Evolutionary conservation across 352 stramenopile species (phyloP), one percentile per base, ranked within the genome.

Genomic region (Pythium aphanidermatum): DNA sequence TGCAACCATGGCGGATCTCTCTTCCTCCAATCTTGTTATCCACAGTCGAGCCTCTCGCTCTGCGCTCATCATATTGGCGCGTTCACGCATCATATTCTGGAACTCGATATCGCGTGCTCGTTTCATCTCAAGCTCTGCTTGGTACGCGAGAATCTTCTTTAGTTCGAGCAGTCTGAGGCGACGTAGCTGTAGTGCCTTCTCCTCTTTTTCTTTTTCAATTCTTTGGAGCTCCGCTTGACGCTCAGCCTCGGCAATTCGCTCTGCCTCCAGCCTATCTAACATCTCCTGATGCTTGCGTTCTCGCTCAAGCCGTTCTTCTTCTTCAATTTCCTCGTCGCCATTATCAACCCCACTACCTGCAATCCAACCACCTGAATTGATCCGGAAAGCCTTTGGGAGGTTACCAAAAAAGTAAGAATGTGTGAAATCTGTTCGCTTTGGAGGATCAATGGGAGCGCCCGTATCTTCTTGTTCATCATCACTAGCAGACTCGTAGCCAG

Each of bases 331-430:
- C 61, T 89, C 77, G 23, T 89, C 77, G 5, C 74, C 74, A 19
- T 89, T 89, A 19, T 89, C 65, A 7, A 85, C 45, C 2, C 74
- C 76, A 51, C 72, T 85, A 26, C 76, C 74, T 32, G 62, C 58
- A 4, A 60, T 16, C 76, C 74, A 89, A 1, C 65, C 61, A 33
- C 59, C 70, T 5, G 67, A 48, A 25, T 67, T 63, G 26, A 79
- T 55, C 31, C 58, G 66, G 29, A 76, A 75, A 11, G 61, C 56
- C 14, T 47, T 37, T 4, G 73, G 73, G 4, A 88, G 63, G 35
- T 77, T 82, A 9, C 69, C 65, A 46, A 86, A 88, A 57, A 88
- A 86, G 40, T 84, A 84, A 13, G 76, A 86, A 8, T 50, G 55
- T 3, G 68, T 83, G 40, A 88, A 88, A 24, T 88, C 74, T 2